Evolutionary conservation across 345 rosid genomes (phyloP), one percentile per base, ranked within the genome.

Genomic region (Populus simonii): DNA sequence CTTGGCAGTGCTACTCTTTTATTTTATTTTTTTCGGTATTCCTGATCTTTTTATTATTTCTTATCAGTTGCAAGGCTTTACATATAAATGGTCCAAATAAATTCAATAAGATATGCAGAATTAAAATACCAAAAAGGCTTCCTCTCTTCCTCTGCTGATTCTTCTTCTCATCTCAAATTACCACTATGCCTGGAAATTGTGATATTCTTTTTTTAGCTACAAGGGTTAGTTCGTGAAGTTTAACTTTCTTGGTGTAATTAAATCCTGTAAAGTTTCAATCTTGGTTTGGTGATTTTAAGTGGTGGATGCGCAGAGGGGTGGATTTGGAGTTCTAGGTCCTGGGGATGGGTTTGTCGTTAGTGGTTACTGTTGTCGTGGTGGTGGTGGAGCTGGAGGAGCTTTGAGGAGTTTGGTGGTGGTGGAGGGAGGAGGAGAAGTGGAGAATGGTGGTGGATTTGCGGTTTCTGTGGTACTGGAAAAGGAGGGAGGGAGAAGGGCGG

Each of bases 291-390:
- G 10, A 38, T 78, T 70, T 80, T 61, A 81, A 84, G 78, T 83
- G 90, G 61, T 82, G 89, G 67, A 74, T 83, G 67, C 81, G 85
- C 3, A 86, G 67, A 62, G 88, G 75, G 27, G 82, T 66, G 80
- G 94, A 83, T 78, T 81, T 89, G 57, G 86, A 85, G 83, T 89
- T 89, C 81, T 90, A 93, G 17, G 82, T 88, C 67, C 92, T 90
- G 83, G 79, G 76, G 49, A 66, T 69, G 74, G 83, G 76, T 8
- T 81, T 74, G 51, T 80, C 82, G 1, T 83, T 67, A 6, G 79
- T 78, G n/a, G 23, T 67, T 33, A 70, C 66, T 61, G 71, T 35
- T 22, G 27, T 36, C 67, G 59, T 45, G 70, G 39, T 16, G 77
- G 61, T 23, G 53, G 35, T 33, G 35, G 35, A 33, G 33, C 33